Percentiles rank a stretch among this genome's conserved stretches.
Conservation (phyloP, 2,329 filamentous ascomycete genomes). For the Neophaeococcomyces aloes region DNA sequence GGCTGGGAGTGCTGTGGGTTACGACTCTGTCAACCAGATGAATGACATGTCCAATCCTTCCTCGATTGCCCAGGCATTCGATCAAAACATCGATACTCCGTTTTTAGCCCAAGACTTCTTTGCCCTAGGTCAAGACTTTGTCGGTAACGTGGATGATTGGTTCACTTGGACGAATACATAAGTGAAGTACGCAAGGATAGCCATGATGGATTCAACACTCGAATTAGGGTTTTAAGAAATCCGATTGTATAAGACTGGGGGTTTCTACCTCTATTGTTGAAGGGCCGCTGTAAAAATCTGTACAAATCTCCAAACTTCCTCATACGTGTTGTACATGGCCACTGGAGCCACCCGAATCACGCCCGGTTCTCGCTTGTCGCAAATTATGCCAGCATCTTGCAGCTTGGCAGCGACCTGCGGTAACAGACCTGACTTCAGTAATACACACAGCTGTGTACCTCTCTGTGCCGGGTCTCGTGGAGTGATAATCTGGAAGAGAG, state of each 20-base stretch:
- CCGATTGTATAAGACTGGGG: too few species aligned
- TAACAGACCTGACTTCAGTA: slow-evolving; percentile 58
- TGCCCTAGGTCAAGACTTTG: slow-evolving; percentile 35
- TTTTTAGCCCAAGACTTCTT: slow-evolving; percentile 41
- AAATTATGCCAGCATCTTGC: slow-evolving; percentile 59
- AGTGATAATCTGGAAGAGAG: slow-evolving; percentile 55
- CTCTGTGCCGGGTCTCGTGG: slow-evolving; percentile 56
- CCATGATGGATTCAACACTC: too few species aligned
- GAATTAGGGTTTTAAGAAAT: too few species aligned
- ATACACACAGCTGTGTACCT: slow-evolving; percentile 67
- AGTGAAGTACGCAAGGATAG: neutral
- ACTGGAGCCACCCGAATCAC: slow-evolving; percentile 75
- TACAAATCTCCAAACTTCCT: slow-evolving; percentile 57
- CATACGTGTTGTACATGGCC: slow-evolving; percentile 71
- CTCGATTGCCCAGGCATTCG: neutral
- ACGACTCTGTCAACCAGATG: neutral
- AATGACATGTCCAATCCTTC: neutral
- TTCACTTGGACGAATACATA: slow-evolving; percentile 11
- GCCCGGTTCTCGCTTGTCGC: slow-evolving; percentile 74
- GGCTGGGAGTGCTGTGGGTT: neutral
- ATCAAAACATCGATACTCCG: slow-evolving; percentile 33
- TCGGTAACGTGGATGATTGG: slow-evolving; percentile 30
- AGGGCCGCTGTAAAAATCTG: slow-evolving; percentile 4
- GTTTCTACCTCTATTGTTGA: too few species aligned
- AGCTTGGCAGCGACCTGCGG: slow-evolving; percentile 54